These are phyloP conservation scores for Clonostachys rhizophaga DNA, from an alignment of 2,329 filamentous ascomycete genomes.

Conservation along the genomic window DNA sequence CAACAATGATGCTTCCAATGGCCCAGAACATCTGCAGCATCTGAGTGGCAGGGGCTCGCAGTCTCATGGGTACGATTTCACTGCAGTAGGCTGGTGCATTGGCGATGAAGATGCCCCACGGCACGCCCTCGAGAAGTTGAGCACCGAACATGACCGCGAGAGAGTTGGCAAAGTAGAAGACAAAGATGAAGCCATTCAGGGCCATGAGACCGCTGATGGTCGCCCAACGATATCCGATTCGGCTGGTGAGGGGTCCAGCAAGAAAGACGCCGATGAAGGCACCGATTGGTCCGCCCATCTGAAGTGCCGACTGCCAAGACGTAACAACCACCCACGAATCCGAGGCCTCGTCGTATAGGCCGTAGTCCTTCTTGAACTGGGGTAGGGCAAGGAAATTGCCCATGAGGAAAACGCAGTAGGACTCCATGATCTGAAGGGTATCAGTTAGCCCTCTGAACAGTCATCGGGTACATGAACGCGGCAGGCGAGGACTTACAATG, in stretches of 20 bases:
- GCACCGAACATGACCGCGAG: constrained; percentile 37
- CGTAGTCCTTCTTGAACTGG: constrained; percentile 29
- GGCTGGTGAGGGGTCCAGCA: constrained; percentile 28
- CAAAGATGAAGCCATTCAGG: constrained; percentile 31
- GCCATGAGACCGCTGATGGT: constrained; percentile 26
- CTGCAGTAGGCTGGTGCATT: constrained; percentile 32
- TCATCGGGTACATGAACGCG: no score
- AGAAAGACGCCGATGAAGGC: constrained; percentile 27
- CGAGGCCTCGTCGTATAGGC: constrained; percentile 13
- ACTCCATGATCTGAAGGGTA: constrained; percentile 38
- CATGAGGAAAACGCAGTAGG: constrained; percentile 39
- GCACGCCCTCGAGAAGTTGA: constrained; percentile 55
- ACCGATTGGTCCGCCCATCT: constrained; percentile 23
- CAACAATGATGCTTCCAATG: constrained; percentile 55
- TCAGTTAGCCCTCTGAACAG: not conserved
- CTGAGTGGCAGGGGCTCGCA: constrained; percentile 51
- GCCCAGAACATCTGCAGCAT: constrained; percentile 64
- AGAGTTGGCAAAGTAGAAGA: constrained; percentile 49
- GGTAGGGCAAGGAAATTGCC: constrained; percentile 24
- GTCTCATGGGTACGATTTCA: constrained; percentile 53
- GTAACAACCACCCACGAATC: constrained; percentile 13
- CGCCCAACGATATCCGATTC: constrained; percentile 28
- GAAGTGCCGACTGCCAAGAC: constrained; percentile 20
- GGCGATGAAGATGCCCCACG: constrained; percentile 56
- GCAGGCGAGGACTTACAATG: constrained; percentile 29